Evolutionary conservation across 2,329 filamentous ascomycete species (phyloP).

Genomic region (Thielaviopsis ethacetica): DNA sequence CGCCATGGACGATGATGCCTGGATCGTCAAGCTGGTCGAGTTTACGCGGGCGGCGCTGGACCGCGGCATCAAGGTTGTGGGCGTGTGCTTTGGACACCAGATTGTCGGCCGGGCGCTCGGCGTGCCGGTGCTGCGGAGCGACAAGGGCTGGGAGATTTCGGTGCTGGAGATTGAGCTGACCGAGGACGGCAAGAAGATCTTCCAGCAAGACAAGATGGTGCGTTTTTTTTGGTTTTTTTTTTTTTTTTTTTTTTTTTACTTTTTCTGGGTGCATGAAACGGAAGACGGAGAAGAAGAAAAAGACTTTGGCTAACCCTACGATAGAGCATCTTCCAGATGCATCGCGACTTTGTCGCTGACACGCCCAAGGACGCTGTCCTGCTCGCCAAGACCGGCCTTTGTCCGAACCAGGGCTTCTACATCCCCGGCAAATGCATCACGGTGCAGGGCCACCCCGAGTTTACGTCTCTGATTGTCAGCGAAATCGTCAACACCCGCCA

Average conservation of each 20-base stretch:
- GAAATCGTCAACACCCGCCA: slow-evolving; percentile 52
- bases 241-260: too few relatives aligned
- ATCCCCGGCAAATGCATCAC: slow-evolving; percentile 48
- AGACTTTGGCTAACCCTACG: not conserved
- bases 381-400: slow-evolving; percentile 49
- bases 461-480: slow-evolving; percentile 52
- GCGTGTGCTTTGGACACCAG: slow-evolving; percentile 79
- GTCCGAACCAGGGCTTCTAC: slow-evolving; percentile 70
- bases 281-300: not conserved
- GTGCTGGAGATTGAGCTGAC: slow-evolving; percentile 55
- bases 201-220: slow-evolving; percentile 46
- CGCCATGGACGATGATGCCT: slow-evolving; percentile 55
- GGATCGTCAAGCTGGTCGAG: slow-evolving; percentile 60
- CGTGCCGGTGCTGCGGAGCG: slow-evolving; percentile 47
- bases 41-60: slow-evolving; percentile 45
- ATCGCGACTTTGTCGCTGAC: slow-evolving; percentile 56
- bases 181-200: slow-evolving; percentile 52
- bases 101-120: slow-evolving; percentile 62
- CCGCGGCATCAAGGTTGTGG: slow-evolving; percentile 53
- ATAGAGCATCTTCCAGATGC: slow-evolving; percentile 69
- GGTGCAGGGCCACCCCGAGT: slow-evolving; percentile 79
- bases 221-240: slow-evolving; percentile 12
- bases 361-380: slow-evolving; percentile 44
- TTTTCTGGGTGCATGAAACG: too few relatives aligned
- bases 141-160: slow-evolving; percentile 65